phyloP scores from a whole-genome alignment of 495 filamentous ascomycete genomes.

The Staphylotrichum longicolle region DNA sequence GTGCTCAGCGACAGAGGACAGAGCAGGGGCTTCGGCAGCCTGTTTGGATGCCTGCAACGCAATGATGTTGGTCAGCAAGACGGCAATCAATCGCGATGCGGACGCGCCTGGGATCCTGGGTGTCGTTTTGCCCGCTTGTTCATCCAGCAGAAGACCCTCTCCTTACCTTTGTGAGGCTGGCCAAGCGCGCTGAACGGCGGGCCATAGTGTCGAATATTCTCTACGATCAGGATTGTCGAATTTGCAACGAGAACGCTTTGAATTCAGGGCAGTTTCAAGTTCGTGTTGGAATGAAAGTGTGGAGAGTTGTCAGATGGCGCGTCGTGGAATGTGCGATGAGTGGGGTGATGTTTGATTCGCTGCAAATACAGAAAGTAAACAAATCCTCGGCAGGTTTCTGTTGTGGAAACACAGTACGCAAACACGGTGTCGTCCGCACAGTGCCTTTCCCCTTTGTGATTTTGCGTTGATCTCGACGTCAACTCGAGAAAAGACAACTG shows the following conservation, averaged over 20 bases:
- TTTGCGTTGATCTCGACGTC: no score
- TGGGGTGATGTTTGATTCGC: slow-evolving; percentile 34
- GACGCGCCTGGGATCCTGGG: not conserved
- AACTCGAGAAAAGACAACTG: no score
- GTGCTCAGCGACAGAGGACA: slow-evolving; percentile 46
- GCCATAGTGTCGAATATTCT: slow-evolving; percentile 33
- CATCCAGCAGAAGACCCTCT: not conserved
- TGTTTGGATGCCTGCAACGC: slow-evolving; percentile 24
- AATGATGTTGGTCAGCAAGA: slow-evolving; percentile 11
- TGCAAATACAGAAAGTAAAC: slow-evolving; percentile 32
- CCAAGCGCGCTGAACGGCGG: slow-evolving; percentile 51
- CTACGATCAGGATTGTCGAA: not conserved
- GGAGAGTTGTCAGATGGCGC: slow-evolving; percentile 26
- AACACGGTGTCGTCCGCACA: slow-evolving; percentile 8
- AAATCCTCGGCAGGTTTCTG: slow-evolving; percentile 25
- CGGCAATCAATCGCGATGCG: slow-evolving; percentile 21
- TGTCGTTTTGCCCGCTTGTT: not conserved
- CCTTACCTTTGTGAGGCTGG: slow-evolving; percentile 45
- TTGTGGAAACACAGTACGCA: slow-evolving; percentile 2
- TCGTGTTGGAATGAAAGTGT: slow-evolving; percentile 30
- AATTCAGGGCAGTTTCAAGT: not conserved
- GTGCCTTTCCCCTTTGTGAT: no score
- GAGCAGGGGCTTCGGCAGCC: slow-evolving; percentile 27
- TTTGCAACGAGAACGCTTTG: not conserved
- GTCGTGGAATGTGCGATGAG: slow-evolving; percentile 20